Evolutionary conservation across 2,329 filamentous ascomycete species (phyloP), one percentile per base, ranked within the genome.

Genomic region (Nigrospora osmanthi): DNA sequence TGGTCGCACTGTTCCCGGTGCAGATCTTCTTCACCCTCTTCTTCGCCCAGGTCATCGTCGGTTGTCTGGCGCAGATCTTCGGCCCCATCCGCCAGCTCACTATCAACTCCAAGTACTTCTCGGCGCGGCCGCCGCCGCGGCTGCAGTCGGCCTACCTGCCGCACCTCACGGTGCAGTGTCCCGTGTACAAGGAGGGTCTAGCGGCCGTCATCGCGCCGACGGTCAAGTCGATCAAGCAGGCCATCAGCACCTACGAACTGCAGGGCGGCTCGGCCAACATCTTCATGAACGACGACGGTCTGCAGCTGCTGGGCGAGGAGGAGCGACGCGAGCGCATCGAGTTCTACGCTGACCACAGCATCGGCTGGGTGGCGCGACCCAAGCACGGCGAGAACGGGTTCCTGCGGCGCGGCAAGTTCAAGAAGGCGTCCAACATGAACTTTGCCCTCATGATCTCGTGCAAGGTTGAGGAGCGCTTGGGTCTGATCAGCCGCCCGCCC

Each of bases 131-230:
- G 10, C 81, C 83, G 2, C 75, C 76, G 16, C 72, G 85, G 40
- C 64, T 89, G 28, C 75, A 76, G 46, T 68, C 65, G 1, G 57
- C 66, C 7, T 59, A 70, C 23, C 72, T 90, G 14, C 85, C 85
- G 2, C 86, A 88, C 58, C 73, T 88, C 51, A 91, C 87, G 3
- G 85, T 94, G 36, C 88, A 95, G 59, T 90, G 87, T 61, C 88
- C 88, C 5, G 86, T 94, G 0, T 94, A 93, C 70, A 93, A 91
- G 63, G 88, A 94, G 62, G 87, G 87, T 52, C 73, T 94, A 3
- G 68, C 69, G 33, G 79, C 72, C 49, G 88, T 94, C 62, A 89
- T 90, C 56, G 76, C 74, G 16, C 87, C 87, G 9, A 91, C 87
- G 0, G 78, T 90, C 55, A 81, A 80, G 56, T 89, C 85, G 2